Evolutionary conservation across 2,329 filamentous ascomycete species (phyloP), one percentile per base, ranked within the genome.

Genomic region (Cladophialophora immunda): DNA sequence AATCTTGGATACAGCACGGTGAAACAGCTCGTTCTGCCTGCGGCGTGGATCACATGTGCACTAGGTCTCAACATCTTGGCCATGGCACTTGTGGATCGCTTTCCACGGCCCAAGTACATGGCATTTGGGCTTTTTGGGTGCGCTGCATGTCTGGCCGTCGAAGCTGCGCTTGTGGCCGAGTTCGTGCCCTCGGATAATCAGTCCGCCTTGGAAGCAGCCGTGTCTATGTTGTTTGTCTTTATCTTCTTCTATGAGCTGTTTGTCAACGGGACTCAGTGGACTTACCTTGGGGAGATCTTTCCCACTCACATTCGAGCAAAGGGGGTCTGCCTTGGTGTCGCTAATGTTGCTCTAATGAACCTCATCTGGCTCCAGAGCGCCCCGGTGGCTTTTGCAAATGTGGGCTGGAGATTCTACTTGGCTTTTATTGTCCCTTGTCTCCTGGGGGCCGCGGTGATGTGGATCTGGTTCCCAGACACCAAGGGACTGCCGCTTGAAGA

Each of bases 251-350:
- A 50, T 17, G 22, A 17, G 8, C 22, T n/a, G 8, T 19, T 17
- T 19, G n/a, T 50, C 22, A 17, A 11, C 17, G 45, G 45, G 9
- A 19, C 45, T 1, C 81, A 82, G 73, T 83, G 81, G 60, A 73
- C 81, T 22, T 82, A 82, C 60, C 76, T 81, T 11, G 76, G 78
- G 1, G 81, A 82, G 70, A 82, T 83, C 9, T 82, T 81, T 71
- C 81, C 79, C 2, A 81, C 75, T 27, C 75, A 79, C 65, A 68
- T 80, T 13, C 75, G 79, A 3, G 73, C 74, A 11, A 69, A 69
- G 55, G 67, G 67, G 1, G 64, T 69, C 2, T 60, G 54, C 53
- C 38, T 80, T 34, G 77, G 79, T 0, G 45, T 50, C n/a, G 9
- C 45, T 9, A 50, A 9, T 8, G 8, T 50, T 50, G 11, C 45